Base-by-base conservation (phyloP, 441 rosid genomes). In the Biscutella auriculata region DNA sequence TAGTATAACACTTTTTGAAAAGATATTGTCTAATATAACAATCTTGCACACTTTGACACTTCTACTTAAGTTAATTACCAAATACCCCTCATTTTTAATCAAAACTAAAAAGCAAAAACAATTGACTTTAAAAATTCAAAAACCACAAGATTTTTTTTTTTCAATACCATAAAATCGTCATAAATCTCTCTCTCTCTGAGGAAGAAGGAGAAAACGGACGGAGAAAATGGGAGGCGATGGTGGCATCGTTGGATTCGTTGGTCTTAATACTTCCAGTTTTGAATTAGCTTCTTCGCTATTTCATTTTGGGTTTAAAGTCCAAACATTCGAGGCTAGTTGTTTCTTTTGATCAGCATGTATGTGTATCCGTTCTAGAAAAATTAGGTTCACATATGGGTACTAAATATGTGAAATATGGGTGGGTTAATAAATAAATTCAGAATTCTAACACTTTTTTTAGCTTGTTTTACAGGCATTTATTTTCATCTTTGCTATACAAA, bases 211-310 rank as follows among this genome's bases (percentile, higher is more conserved):
- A 9, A 6, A 27, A 16, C 32, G 55, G 32, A 30, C 44, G 51
- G 57, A 65, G 35, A 61, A 49, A 28, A 62, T 62, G 67, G 60
- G 49, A 57, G 55, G 16, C 46, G 33, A 48, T 46, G 56, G 35
- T 41, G 69, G 53, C 27, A 71, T 62, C 40, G 81, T 86, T 51
- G 88, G 93, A 30, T 89, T 89, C 72, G 73, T 89, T 15, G 95
- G 96, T 15, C 59, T 88, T 54, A 87, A 86, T 44, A 78, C 61
- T 8, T 27, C 72, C 37, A 79, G 81, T 77, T 70, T 88, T 53
- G 83, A 85, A 16, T 80, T 83, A 88, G 92, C 95, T 34, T 77
- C 81, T 71, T 67, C 76, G 42, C 86, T 85, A 41, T 71, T 80
- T 50, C 70, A 47, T 48, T 76, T 82, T 58, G 89, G 96, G 64